These are phyloP conservation scores for Tardiomyces blankii DNA, from an alignment of 1,139 yeast genomes.

Conservation along the genomic window DNA sequence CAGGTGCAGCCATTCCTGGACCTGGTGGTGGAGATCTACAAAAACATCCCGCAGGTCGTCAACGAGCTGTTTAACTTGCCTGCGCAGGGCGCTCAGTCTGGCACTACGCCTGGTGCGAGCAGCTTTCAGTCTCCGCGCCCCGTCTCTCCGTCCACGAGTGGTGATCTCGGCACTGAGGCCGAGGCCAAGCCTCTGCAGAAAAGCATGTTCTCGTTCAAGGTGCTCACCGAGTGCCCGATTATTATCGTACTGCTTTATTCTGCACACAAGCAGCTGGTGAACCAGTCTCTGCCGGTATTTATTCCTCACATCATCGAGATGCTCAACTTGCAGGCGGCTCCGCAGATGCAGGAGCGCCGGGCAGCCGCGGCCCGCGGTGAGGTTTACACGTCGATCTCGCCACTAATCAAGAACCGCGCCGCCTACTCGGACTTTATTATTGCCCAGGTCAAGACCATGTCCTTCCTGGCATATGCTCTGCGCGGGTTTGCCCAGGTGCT, in stretches of 20 bases:
- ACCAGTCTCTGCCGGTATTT: conserved; percentile 60
- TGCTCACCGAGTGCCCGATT: conserved; percentile 92
- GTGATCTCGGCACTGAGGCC: conserved; percentile 13
- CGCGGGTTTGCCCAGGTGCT: conserved; percentile 71
- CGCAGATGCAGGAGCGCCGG: conserved; percentile 59
- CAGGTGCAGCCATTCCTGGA: conserved; percentile 74
- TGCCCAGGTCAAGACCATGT: conserved; percentile 96
- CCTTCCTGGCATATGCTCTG: conserved; percentile 86
- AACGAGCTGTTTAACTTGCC: conserved; percentile 43
- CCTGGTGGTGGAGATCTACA: conserved; percentile 65
- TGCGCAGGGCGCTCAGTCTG: conserved; percentile 9
- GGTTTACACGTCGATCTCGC: conserved; percentile 41
- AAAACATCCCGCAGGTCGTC: conserved; percentile 70
- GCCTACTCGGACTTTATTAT: conserved; percentile 82
- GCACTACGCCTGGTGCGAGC: conserved; percentile 18
- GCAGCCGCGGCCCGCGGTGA: conserved; percentile 46
- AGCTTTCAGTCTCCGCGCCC: conserved; percentile 29
- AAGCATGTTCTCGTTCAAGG: conserved; percentile 76
- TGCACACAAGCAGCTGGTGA: conserved; percentile 68
- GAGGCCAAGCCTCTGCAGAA: conserved; percentile 30
- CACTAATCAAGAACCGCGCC: conserved; percentile 65
- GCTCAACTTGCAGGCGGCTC: conserved; percentile 56
- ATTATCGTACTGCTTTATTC: conserved; percentile 89
- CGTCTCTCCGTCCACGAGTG: conserved; percentile 33
- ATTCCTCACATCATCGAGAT: conserved; percentile 75